Evolutionary conservation across 352 stramenopile species (phyloP), one percentile per base, ranked within the genome.

Genomic region (Peronospora farinosa): DNA sequence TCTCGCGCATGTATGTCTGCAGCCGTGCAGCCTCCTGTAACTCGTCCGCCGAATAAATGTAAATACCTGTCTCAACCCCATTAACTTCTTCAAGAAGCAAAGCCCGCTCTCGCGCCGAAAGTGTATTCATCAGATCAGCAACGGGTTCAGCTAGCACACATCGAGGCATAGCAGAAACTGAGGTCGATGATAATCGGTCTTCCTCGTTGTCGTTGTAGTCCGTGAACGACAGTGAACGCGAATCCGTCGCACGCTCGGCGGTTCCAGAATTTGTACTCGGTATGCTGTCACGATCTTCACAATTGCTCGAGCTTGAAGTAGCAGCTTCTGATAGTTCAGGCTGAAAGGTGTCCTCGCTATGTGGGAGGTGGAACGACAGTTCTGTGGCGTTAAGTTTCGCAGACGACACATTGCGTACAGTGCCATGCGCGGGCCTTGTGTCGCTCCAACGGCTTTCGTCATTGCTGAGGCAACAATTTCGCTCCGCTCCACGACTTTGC

Each of bases 11-110:
- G 40, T 82, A 72, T 28, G 69, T 67, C 40, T 89, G 76, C 41
- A 89, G 46, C 7, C 57, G 47, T 13, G 73, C 60, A 11, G 80
- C 80, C 32, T 83, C 65, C 23, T 74, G 57, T 5, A 92, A 58
- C 35, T 92, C 78, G 31, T 92, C 81, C 4, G 71, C 78, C 17
- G 78, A 86, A 63, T 92, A 92, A 16, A 89, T 79, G 59, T 92
- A 92, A 35, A 74, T 69, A 8, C 67, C 67, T 16, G 65, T 60
- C 21, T 77, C 60, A 51, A 80, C 86, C 27, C 74, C 66, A 37
- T 87, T 72, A 11, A 86, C 62, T 60, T 88, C 70, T 48, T 84
- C 63, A 32, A 88, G 55, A 27, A 88, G 62, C 8, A 65, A 82
- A 44, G 62, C 62, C 41, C 78, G 72, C 49, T 91, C 77, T 47